Conservation (phyloP, 352 stramenopile species). For the Globisporangium uncinulatum region DNA sequence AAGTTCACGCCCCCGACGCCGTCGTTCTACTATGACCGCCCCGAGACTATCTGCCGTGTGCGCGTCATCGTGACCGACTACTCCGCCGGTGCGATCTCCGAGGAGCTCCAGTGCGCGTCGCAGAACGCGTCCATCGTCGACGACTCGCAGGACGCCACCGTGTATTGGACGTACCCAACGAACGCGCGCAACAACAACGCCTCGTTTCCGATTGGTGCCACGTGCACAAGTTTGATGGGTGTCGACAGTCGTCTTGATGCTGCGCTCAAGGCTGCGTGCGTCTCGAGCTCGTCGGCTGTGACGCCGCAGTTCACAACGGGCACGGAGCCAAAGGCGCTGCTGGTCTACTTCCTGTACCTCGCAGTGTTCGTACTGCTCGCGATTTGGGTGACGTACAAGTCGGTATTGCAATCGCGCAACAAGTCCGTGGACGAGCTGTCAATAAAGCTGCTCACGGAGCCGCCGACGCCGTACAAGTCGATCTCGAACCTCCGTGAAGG, state of each 20-base stretch:
- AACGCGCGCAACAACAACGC: constrained; percentile 50
- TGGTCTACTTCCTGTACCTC: no score
- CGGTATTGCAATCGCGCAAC: no score
- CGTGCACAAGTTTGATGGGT: constrained; percentile 21
- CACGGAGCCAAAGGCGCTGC: constrained; percentile 1
- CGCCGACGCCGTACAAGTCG: no score
- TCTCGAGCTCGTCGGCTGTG: neutral
- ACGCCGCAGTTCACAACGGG: constrained; percentile 9
- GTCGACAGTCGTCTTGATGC: constrained; percentile 6
- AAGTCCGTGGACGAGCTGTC: no score
- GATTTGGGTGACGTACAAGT: no score
- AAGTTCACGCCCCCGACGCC: constrained; percentile 17
- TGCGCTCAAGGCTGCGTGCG: constrained; percentile 10
- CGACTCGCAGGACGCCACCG: constrained; percentile 14
- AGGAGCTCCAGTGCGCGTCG: constrained; percentile 12
- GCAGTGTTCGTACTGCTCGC: no score
- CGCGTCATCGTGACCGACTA: constrained; percentile 9
- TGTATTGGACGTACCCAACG: constrained; percentile 34
- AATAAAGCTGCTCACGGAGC: no score
- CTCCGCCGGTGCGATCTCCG: constrained; percentile 1
- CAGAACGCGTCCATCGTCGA: constrained; percentile 8
- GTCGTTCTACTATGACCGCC: constrained; percentile 7
- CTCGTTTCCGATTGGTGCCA: constrained; percentile 33
- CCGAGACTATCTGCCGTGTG: constrained; percentile 12
- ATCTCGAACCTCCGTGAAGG: no score